Base-by-base conservation (phyloP, 257 asterid species). In the Nicotiana otophora region DNA sequence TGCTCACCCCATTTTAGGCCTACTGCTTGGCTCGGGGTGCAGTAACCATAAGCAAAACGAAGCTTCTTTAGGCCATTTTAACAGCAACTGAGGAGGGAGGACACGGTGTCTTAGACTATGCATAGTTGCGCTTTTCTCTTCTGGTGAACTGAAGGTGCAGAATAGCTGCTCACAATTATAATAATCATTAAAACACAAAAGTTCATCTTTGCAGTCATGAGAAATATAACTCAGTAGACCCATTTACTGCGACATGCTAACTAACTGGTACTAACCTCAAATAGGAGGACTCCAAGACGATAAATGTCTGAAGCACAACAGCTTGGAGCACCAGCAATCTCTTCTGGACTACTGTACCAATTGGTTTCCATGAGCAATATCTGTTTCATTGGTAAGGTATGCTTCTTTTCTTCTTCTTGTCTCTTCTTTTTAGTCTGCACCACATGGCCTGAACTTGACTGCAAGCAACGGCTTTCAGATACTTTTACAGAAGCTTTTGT, bases 1-100 rank as follows among this genome's bases (percentile, higher is more conserved):
- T 83, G 54, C 87, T 80, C 86, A 92, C 99, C 92, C 90, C 91
- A 90, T 87, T 81, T 88, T 91, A 23, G 99, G 99, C 68, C 99
- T 92, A 88, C 91, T 87, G 82, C 84, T 87, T 1, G 98, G 95
- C 60, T 94, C 98, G 10, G 99, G 99, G 80, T 96, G 99, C 86
- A 94, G 87, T 90, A 96, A 85, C 99, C 98, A 93, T 68, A 94
- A 83, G 93, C 98, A 94, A 93, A 92, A 96, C 10, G 98, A 90
- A 84, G 98, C 99, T 92, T 93, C 97, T 89, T 93, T 96, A 61
- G 99, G 97, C 98, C 99, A 93, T 89, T 91, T 94, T 67, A 93
- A 91, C 78, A 96, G 98, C 89, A 96, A 87, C 85, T 92, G 97
- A 10, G 98, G 98, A 78, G 99, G 98, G 65, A 96, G 95, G 68